phyloP scores from a whole-genome alignment of 306 rosid genomes.

The Hippophae tibetana region DNA sequence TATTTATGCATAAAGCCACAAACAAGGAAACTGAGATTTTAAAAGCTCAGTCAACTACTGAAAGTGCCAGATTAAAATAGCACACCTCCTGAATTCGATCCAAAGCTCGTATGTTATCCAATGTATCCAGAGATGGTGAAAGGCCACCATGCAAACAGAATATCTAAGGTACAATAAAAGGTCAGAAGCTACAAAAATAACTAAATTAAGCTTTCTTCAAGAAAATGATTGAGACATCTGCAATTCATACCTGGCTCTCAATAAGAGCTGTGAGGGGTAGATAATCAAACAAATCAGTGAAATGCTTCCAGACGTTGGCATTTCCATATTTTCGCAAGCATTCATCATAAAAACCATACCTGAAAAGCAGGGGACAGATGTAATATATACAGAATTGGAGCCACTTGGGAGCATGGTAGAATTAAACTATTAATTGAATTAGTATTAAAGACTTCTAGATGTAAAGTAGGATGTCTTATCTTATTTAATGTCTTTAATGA shows the following conservation, averaged over 20 bases:
- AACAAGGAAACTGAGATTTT: not conserved
- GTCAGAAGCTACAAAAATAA: conserved; percentile 20
- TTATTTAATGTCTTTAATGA: too few species aligned
- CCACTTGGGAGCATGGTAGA: not conserved
- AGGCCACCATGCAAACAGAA: conserved; percentile 99
- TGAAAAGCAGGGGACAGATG: conserved; percentile 30
- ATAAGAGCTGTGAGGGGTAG: conserved; percentile 95
- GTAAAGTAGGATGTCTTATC: too few species aligned
- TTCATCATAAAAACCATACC: conserved; percentile 98
- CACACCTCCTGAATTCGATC: conserved; percentile 94
- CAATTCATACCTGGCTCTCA: conserved; percentile 78
- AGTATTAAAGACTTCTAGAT: too few species aligned
- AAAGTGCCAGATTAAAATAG: not conserved
- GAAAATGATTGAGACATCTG: not conserved
- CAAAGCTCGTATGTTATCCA: conserved; percentile 86
- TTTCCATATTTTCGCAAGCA: conserved; percentile 97
- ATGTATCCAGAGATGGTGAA: conserved; percentile 90
- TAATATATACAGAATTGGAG: conserved; percentile 13
- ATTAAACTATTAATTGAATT: too few species aligned
- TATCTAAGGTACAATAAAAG: conserved; percentile 38
- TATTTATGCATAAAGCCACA: not conserved
- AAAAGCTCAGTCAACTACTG: not conserved
- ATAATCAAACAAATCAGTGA: conserved; percentile 89
- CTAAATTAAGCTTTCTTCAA: not conserved
- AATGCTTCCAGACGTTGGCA: conserved; percentile 94